Base-by-base conservation (phyloP, 805 yeast species). In the Wickerhamomyces rabaulensis region DNA sequence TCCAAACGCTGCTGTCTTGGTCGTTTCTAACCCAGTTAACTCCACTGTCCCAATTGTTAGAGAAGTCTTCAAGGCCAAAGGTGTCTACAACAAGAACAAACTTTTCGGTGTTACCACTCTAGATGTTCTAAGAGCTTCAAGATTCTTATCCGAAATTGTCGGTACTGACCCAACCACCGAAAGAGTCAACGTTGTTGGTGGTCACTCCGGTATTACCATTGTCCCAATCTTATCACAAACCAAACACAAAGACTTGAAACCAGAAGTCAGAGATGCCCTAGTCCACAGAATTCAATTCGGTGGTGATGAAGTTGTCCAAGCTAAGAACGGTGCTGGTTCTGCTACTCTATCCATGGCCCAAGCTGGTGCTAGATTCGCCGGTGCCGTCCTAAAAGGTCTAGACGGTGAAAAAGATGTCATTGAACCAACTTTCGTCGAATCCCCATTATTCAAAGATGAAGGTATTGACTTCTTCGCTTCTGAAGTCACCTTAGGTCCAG, bases 1-100 rank as follows among this genome's bases (percentile, higher is more conserved):
- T 55, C 97, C 97, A 65, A 78, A 87, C 59, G 97, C 97, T 51
- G 81, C 87, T 44, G 71, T 90, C 45, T 77, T 76, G 57, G 79
- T 90, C 63, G 90, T 90, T 65, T 83, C 97, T 54, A 90, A 90
- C 84, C 97, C 97, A 45, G 97, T 90, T 68, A 90, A 90, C 84
- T 90, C 97, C 50, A 91, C 97, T 45, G 97, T 90, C 26, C 97
- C 97, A 66, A 90, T 90, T 70, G 97, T 88, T 48, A 89, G 95
- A 52, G 96, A 91, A 76, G 95, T 88, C 45, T 76, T 87, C 69
- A 88, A 87, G 78, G 73, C 82, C 58, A 78, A 79, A 71, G 91
- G 91, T 60, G 91, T 82, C 51, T 91, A 86, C 82, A 82, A 91
- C 82, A 92, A 95, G 66, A 81, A 85, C 79, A 86, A 84, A 69